phyloP scores from a whole-genome alignment of 208 protist genomes.

The Borovskyia barvae region DNA sequence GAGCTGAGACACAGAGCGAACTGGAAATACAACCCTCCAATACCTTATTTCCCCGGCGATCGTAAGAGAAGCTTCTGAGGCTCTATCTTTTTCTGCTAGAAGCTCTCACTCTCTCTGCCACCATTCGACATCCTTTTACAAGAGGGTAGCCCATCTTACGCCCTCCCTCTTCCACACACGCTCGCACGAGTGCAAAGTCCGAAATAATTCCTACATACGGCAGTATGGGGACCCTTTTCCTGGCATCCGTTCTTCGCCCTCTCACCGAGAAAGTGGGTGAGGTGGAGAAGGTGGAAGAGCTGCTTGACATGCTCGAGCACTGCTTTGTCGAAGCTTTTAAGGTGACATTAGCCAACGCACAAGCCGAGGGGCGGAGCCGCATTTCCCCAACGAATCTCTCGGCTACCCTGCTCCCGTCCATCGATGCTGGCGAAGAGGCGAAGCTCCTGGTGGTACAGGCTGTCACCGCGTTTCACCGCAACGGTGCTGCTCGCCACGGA shows the following conservation, averaged over 20 bases:
- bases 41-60: too few relatives aligned
- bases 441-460: constrained; percentile 54
- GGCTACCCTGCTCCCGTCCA: constrained; percentile 5
- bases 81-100: too few relatives aligned
- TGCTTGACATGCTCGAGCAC: constrained; percentile 66
- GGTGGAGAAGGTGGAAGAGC: constrained; percentile 31
- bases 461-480: constrained; percentile 57
- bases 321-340: constrained; percentile 65
- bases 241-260: constrained; percentile 15
- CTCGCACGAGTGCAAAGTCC: too few relatives aligned
- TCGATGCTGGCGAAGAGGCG: constrained; percentile 72
- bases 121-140: too few relatives aligned
- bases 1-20: too few relatives aligned
- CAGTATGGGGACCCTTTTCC: too few relatives aligned
- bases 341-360: neutral
- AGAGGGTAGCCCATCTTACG: too few relatives aligned
- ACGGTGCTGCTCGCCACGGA: constrained; percentile 23
- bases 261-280: constrained; percentile 41
- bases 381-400: neutral
- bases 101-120: too few relatives aligned
- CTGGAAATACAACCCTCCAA: too few relatives aligned
- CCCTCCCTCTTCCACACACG: too few relatives aligned
- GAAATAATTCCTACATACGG: too few relatives aligned
- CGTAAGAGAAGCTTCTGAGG: too few relatives aligned
- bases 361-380: constrained; percentile 2